Evolutionary conservation across 345 rosid species (phyloP).

Genomic region (Excoecaria cochinchinensis): DNA sequence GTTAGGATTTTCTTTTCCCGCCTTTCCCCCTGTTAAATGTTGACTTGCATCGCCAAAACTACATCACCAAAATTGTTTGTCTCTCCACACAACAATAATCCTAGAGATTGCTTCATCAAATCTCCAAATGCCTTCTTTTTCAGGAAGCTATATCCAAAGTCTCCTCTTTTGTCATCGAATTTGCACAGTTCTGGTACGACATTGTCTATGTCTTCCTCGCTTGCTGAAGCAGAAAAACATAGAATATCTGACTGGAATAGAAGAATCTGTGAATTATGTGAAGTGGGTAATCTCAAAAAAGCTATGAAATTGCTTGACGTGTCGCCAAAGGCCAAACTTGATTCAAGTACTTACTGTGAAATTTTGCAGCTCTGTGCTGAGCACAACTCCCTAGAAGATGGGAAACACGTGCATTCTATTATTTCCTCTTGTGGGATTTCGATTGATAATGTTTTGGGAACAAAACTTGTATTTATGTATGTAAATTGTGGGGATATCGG

Average conservation of each 20-base stretch:
- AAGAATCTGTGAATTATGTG: constrained; percentile 36
- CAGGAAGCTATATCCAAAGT: constrained; percentile 29
- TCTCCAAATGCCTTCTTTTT: constrained; percentile 22
- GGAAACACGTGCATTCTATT: constrained; percentile 50
- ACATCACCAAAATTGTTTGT: constrained; percentile 22
- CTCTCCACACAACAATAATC: constrained; percentile 17
- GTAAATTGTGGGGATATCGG: constrained; percentile 57
- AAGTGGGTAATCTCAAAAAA: constrained; percentile 40
- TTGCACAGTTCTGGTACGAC: constrained; percentile 20
- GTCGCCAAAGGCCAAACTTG: constrained; percentile 36
- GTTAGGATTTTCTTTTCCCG: constrained; percentile 22
- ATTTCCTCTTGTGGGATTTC: constrained; percentile 37
- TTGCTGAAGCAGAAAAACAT: constrained; percentile 14
- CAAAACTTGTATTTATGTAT: constrained; percentile 67
- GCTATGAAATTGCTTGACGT: constrained; percentile 46
- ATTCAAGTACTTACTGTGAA: constrained; percentile 44
- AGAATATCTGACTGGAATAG: constrained; percentile 29
- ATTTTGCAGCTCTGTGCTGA: constrained; percentile 67
- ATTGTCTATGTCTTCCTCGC: constrained; percentile 21
- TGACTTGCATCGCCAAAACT: constrained; percentile 39
- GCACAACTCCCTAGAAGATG: constrained; percentile 39
- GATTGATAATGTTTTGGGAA: constrained; percentile 50
- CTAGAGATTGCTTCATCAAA: constrained; percentile 14
- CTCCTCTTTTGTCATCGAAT: constrained; percentile 16
- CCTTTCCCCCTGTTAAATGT: constrained; percentile 11